Evolutionary conservation across 2,329 filamentous ascomycete species (phyloP), one percentile per base, ranked within the genome.

Genomic region (Rosellinia necatrix): DNA sequence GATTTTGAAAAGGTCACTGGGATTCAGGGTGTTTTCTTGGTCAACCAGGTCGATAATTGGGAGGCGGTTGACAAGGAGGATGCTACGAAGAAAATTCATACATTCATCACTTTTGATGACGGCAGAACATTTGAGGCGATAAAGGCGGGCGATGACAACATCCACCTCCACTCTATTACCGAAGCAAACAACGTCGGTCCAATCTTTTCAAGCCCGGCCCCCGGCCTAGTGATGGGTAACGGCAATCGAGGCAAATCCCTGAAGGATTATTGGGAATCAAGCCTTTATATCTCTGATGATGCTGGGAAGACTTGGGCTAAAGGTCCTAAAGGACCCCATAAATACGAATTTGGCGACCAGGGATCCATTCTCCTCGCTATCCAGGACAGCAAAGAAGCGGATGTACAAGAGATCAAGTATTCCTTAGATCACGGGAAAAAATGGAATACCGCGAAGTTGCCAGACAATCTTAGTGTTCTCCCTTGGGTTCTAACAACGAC

Each of bases 301-400:
- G 93, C 92, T 17, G 94, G 94, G 35, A 75, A 91, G 58, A 92
- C 86, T 1, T 99, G 96, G 94, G 84, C 79, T 32, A 78, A 86
- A 68, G 83, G 87, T 0, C 80, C 90, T 4, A 79, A 92, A 13
- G 90, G 91, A 17, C 89, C 92, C 10, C 92, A 97, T 75, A 94
- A 96, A 71, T 99, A 96, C 73, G 92, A 97, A 69, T 96, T 97
- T 71, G 94, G 94, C 49, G 93, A 97, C 66, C 89, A 96, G 63
- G 94, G 94, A 1, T 92, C 92, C 13, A 83, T 99, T 17, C 78
- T 99, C 25, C 81, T 97, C 25, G 94, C 94, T 3, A 79, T 97
- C 32, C 81, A 83, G 60, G 90, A 96, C 66, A 90, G 88, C 1
- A 75, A 85, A 32, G 75, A 86, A 53, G 78, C 88, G 53, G 80